Base-by-base conservation (phyloP, 257 asterid species). In the Gynochthodes officinalis region DNA sequence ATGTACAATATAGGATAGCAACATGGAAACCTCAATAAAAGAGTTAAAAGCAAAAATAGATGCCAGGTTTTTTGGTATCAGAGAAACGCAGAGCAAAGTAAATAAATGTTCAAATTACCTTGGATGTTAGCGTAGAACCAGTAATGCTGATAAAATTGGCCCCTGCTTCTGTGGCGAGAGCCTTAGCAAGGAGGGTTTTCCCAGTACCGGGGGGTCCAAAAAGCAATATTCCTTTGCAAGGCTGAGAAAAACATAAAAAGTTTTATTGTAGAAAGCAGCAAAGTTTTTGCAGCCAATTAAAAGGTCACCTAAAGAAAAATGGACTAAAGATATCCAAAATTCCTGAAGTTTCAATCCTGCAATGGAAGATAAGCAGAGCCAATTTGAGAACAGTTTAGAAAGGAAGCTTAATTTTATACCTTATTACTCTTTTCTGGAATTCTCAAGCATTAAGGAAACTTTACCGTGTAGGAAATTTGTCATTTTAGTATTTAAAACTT, bases 141-240 rank as follows among this genome's bases (percentile, higher is more conserved):
- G 98, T 90, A 77, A 95, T 84, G 84, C 97, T 92, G 59, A 95
- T 92, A 83, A 95, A 95, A 80, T 90, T 95, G 64, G 98, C 99
- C 70, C 98, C 96, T 27, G 99, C 97, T 80, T 95, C 99, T 9
- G 99, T 95, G 66, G 99, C 99, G 75, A 92, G 97, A 0, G 99
- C 99, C 81, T 95, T 95, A 5, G 98, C 99, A 69, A 95, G 83
- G 78, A 95, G 99, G 59, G 99, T 95, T 84, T 95, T 95, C 65
- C 99, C 99, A 54, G 99, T 95, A 73, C 99, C 99, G 40, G 99
- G 99, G 69, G 99, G 99, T 16, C 99, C 99, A 79, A 95, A 92
- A 57, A 95, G 98, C 80, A 95, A 84, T 75, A 95, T 86, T 35
- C 99, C 99, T 85, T 95, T 95, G 96, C 99, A 95, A 78, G 99